phyloP scores from a whole-genome alignment of 192 early-diverging fungal genomes.

The Podila epigama region DNA sequence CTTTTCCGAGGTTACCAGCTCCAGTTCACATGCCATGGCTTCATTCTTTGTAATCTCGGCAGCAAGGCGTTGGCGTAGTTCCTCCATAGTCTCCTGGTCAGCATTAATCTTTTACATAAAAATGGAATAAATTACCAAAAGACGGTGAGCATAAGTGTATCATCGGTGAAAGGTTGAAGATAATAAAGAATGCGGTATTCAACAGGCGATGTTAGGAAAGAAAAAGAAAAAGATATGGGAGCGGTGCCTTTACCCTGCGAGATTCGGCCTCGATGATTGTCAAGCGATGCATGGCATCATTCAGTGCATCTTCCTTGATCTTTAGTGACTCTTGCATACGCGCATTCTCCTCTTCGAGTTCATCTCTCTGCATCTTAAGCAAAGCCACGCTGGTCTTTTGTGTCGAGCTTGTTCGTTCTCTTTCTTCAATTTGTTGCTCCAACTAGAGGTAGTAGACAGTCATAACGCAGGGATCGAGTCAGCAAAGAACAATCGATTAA shows the following conservation, averaged over 20 bases:
- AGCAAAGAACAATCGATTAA: neutral
- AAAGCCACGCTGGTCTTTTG: slow-evolving; percentile 25
- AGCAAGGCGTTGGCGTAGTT: slow-evolving; percentile 22
- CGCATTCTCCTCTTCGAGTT: slow-evolving; percentile 27
- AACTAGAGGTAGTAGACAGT: slow-evolving; percentile 3
- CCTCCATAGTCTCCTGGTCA: slow-evolving; percentile 24
- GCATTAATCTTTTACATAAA: slow-evolving; percentile 17
- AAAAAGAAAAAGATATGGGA: too few relatives aligned
- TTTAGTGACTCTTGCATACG: slow-evolving; percentile 17
- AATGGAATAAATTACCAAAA: neutral
- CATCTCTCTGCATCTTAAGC: slow-evolving; percentile 31
- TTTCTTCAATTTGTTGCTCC: slow-evolving; percentile 30
- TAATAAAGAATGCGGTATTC: too few relatives aligned
- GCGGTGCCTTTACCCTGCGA: slow-evolving; percentile 17
- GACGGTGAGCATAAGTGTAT: neutral
- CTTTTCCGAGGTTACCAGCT: slow-evolving; percentile 27
- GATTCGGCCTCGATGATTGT: slow-evolving; percentile 5
- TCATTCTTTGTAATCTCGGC: slow-evolving; percentile 28
- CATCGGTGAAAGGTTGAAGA: neutral
- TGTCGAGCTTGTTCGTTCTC: slow-evolving; percentile 24
- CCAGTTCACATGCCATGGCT: slow-evolving; percentile 19
- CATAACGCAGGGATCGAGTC: neutral
- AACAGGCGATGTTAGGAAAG: too few relatives aligned
- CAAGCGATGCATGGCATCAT: slow-evolving; percentile 10
- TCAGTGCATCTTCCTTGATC: slow-evolving; percentile 14